These are phyloP conservation scores for Penicillium sp. DNA, from an alignment of 2,329 filamentous ascomycete species.

Conservation along the genomic window DNA sequence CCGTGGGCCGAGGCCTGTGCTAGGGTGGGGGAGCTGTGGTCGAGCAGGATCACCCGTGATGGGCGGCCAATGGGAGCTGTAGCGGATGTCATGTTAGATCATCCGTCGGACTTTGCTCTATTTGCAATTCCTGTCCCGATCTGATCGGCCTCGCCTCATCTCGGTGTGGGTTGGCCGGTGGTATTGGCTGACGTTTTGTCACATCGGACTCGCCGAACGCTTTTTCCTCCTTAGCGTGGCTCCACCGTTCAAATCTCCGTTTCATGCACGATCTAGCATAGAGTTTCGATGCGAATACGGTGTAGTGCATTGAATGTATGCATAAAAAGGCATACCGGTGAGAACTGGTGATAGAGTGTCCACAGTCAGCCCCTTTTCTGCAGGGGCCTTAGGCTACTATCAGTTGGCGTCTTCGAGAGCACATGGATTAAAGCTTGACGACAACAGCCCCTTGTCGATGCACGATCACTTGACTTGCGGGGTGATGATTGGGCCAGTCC, in stretches of 20 bases:
- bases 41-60: slow-evolving; percentile 6
- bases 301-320: too few relatives aligned
- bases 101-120: slow-evolving; percentile 8
- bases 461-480: too few relatives aligned
- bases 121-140: slow-evolving; percentile 12
- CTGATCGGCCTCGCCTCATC: slow-evolving; percentile 1
- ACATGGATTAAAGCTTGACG: background rate
- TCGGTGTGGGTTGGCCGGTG: background rate
- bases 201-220: background rate
- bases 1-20: background rate
- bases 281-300: too few relatives aligned
- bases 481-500: background rate
- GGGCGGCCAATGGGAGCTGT: slow-evolving; percentile 5
- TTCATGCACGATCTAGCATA: too few relatives aligned
- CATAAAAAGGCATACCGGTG: too few relatives aligned
- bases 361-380: too few relatives aligned
- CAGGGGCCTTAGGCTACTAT: too few relatives aligned
- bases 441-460: background rate
- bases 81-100: slow-evolving; percentile 8
- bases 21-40: slow-evolving; percentile 5
- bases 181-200: too few relatives aligned
- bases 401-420: too few relatives aligned
- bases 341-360: too few relatives aligned
- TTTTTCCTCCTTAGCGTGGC: background rate
- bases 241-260: too few relatives aligned